A percentile compares a stretch with the other conserved stretches of the same genome.
Evolutionary conservation across 2,329 filamentous ascomycete genomes (phyloP).

Genomic region (Colletotrichum limetticola): DNA sequence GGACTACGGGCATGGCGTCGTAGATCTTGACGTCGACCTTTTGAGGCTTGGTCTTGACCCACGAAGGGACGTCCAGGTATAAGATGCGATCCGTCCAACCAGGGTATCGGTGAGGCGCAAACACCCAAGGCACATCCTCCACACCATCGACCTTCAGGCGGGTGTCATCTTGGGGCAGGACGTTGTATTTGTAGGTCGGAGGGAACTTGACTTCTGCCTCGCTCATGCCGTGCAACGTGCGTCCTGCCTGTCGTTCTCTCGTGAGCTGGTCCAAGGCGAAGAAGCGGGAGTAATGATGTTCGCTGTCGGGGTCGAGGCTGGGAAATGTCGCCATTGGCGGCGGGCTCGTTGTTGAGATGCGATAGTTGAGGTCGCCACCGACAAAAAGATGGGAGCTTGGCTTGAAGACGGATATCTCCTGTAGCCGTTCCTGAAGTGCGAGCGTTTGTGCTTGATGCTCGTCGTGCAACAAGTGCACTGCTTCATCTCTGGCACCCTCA

Average conservation of each 20-base stretch:
- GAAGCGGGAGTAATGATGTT: slow-evolving; percentile 73
- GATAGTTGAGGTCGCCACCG: slow-evolving; percentile 94
- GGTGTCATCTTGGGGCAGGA: slow-evolving; percentile 49
- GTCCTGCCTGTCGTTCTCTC: slow-evolving; percentile 73
- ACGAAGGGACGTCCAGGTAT: slow-evolving; percentile 73
- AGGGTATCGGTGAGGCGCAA: slow-evolving; percentile 86
- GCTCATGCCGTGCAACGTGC: slow-evolving; percentile 80
- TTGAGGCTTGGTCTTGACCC: slow-evolving; percentile 51
- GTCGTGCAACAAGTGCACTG: slow-evolving; percentile 45
- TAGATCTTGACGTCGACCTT: slow-evolving; percentile 72
- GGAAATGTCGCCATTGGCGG: slow-evolving; percentile 70
- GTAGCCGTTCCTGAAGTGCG: slow-evolving; percentile 56
- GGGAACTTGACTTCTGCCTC: slow-evolving; percentile 84
- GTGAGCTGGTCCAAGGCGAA: slow-evolving; percentile 83
- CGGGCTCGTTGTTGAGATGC: slow-evolving; percentile 77
- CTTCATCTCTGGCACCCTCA: slow-evolving; percentile 42
- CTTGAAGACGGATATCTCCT: slow-evolving; percentile 76
- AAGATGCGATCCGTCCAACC: slow-evolving; percentile 94
- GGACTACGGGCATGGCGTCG: slow-evolving; percentile 78
- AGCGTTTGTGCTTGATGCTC: slow-evolving; percentile 47
- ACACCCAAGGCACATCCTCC: slow-evolving; percentile 68
- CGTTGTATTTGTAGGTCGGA: slow-evolving; percentile 91
- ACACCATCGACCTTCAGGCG: slow-evolving; percentile 35
- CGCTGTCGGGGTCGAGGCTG: slow-evolving; percentile 64
- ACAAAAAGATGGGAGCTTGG: slow-evolving; percentile 84